Percentiles rank a stretch among this genome's conserved stretches.
These are phyloP conservation scores for Nidularia pulvinata DNA, from an alignment of 768 basidiomycete genomes.

Conservation along the genomic window DNA sequence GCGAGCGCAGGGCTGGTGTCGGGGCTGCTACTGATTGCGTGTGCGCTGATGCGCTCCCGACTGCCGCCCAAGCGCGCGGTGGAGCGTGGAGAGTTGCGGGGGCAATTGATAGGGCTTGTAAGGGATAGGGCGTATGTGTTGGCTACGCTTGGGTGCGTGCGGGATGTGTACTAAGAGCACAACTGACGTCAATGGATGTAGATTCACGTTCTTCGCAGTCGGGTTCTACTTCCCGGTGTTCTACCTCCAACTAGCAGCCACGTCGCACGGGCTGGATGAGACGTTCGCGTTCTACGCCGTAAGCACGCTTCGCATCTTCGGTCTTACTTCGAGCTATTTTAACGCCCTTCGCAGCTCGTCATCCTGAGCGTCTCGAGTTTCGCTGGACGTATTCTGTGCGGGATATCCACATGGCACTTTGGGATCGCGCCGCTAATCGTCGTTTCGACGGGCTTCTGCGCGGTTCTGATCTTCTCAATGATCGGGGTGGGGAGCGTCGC, in stretches of 20 bases:
- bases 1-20: neutral
- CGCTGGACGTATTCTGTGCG: neutral
- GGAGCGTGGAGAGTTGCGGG: neutral
- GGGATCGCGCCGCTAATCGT: neutral
- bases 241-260: neutral
- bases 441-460: neutral
- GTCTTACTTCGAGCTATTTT: too few species aligned
- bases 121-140: neutral
- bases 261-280: neutral
- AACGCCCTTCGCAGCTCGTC: neutral
- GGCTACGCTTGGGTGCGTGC: neutral
- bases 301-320: neutral
- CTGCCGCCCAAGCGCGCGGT: neutral
- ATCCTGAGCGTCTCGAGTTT: neutral
- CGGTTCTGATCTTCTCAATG: neutral
- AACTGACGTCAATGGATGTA: neutral
- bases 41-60: neutral
- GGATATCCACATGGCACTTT: neutral
- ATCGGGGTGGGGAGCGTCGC: neutral
- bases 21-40: neutral
- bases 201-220: neutral
- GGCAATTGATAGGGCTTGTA: neutral
- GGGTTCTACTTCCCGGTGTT: neutral
- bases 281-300: neutral
- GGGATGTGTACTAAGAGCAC: neutral